Evolutionary conservation across 2,329 filamentous ascomycete species (phyloP).

Genomic region (Leptographium wingfieldii): DNA sequence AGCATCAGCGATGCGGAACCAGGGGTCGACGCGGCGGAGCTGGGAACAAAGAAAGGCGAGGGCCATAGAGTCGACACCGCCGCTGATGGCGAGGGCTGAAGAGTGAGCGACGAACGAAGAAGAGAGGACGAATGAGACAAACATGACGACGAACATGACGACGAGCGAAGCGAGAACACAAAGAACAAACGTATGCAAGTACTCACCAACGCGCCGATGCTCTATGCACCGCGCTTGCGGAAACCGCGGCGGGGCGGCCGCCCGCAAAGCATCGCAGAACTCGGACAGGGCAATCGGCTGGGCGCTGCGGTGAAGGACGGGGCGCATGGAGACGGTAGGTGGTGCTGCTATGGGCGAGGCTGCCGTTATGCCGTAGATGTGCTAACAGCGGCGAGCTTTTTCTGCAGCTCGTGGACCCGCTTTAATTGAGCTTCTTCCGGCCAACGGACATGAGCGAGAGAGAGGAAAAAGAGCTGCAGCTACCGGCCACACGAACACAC

Average conservation of each 20-base stretch:
- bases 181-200: neutral
- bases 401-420: neutral
- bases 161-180: neutral
- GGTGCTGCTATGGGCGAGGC: neutral
- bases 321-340: slow-evolving; percentile 10
- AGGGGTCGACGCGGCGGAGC: slow-evolving; percentile 21
- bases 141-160: too few species aligned
- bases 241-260: slow-evolving; percentile 37
- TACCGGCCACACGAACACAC: neutral
- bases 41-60: slow-evolving; percentile 60
- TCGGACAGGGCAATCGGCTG: slow-evolving; percentile 26
- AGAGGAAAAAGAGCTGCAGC: neutral
- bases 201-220: slow-evolving; percentile 30
- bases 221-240: slow-evolving; percentile 23
- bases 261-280: slow-evolving; percentile 36
- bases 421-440: neutral
- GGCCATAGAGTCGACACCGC: slow-evolving; percentile 97
- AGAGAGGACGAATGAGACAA: neutral
- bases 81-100: slow-evolving; percentile 69
- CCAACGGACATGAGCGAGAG: neutral
- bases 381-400: neutral
- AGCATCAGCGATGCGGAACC: slow-evolving; percentile 31
- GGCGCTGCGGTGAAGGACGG: slow-evolving; percentile 26
- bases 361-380: neutral
- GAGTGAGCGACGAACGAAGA: neutral